These are phyloP conservation scores for Tolypocladium amazonense DNA, from an alignment of 2,329 filamentous ascomycete species.

Conservation along the genomic window DNA sequence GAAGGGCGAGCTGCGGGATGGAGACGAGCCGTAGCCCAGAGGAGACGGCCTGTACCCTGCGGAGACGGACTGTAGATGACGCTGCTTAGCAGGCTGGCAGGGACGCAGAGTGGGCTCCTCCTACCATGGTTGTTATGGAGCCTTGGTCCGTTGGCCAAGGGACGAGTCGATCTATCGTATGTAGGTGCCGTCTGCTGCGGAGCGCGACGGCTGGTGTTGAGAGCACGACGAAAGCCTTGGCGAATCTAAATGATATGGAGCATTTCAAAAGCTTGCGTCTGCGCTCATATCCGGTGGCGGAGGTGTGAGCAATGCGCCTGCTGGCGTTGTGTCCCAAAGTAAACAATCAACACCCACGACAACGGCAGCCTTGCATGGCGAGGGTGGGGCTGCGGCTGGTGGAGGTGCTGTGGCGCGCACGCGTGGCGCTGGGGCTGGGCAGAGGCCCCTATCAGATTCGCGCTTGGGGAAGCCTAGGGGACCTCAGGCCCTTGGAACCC, in stretches of 20 bases:
- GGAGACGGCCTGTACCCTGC: conserved; percentile 60
- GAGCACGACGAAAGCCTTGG: not conserved
- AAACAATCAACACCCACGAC: conserved; percentile 16
- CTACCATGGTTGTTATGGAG: conserved; percentile 18
- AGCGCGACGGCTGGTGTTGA: not conserved
- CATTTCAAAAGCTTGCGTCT: not conserved
- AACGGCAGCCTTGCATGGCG: conserved; percentile 14
- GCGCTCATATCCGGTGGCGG: not conserved
- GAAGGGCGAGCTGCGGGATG: conserved; percentile 51
- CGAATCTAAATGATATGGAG: not conserved
- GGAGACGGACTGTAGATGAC: conserved; percentile 38
- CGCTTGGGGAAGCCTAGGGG: not conserved
- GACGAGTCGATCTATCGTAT: conserved; percentile 4
- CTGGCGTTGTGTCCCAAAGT: conserved; percentile 6
- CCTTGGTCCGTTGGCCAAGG: conserved; percentile 10
- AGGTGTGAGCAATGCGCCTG: not conserved
- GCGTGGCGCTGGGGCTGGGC: not conserved
- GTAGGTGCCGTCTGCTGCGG: not conserved
- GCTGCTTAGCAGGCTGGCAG: conserved; percentile 16
- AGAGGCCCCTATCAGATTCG: too few species aligned
- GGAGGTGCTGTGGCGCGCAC: conserved; percentile 3
- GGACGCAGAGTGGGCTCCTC: conserved; percentile 11
- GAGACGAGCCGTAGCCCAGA: conserved; percentile 57
- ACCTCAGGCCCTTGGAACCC: not conserved
- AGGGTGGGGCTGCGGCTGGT: conserved; percentile 7